Evolutionary conservation across 768 basidiomycete genomes (phyloP), one percentile per base, ranked within the genome.

Genomic region (Amanita thiersii): DNA sequence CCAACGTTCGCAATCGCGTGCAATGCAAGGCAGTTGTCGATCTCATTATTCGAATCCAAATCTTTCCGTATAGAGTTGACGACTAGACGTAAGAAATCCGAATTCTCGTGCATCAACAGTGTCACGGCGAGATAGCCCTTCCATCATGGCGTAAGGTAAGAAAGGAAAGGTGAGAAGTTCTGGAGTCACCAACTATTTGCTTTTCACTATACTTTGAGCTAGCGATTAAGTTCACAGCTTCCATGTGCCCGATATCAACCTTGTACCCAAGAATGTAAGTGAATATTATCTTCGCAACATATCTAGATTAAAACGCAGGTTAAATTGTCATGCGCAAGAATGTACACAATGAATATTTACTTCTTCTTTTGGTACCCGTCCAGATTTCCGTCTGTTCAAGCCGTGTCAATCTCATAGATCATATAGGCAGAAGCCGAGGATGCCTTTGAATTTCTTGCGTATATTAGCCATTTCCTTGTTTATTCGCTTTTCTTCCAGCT

Each of bases 401-500:
- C 47, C 33, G 31, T 15, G 19, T n/a, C 5, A 31, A 23, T 31
- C 15, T 33, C 24, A 12, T 37, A 37, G 28, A n/a, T 21, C 23
- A 28, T 30, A 39, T 39, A 20, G 33, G 56, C 20, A 14, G n/a
- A 32, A 15, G 30, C 14, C 40, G 40, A 39, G 28, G 25, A 24
- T 36, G 86, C 92, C 90, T 74, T 97, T 97, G 72, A 99, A 98
- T 63, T 94, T 91, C 72, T 96, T 94, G 47, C 96, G 73, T 48
- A 99, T 99, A 54, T 99, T 97, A 1, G 96, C 96, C 96, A 99
- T 98, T 66, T 99, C 96, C 63, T 97, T 93, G 68, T 99, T 99
- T 52, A 99, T 96, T 42, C 96, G 72, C 65, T 97, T 98, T 73
- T 98, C 94, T 58, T 99, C 96, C 39, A 98, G 66, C 61, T 99